Base-by-base conservation (phyloP, 352 stramenopile genomes). In the Globisporangium paroecandrum region DNA sequence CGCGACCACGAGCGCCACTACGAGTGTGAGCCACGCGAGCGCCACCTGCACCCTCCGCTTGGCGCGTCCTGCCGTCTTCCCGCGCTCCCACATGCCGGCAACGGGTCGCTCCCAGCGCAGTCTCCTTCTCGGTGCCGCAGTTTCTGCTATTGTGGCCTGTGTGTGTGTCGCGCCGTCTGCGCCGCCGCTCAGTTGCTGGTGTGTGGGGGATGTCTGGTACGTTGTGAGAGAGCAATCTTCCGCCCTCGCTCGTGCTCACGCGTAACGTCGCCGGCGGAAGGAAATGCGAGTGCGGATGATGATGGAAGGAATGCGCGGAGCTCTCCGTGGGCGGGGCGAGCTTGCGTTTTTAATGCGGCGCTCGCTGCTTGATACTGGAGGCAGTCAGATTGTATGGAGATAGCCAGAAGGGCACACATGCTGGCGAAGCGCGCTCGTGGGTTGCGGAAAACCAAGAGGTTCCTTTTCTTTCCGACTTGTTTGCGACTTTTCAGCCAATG, bases 21-120 rank as follows among this genome's bases (percentile, higher is more conserved):
- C 64, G 55, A 69, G 36, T 22, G 64, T 64, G 55, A 58, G 38
- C 64, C 64, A 69, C 55, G 55, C 55, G 64, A 69, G 41, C 38
- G 24, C 55, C 25, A 64, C 34, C 55, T 69, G 54, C 47, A 18
- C 36, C 18, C 55, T 54, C 12, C 63, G 63, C 63, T 57, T 62
- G 34, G 25, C 25, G 18, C 49, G 32, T 38, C 43, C 43, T 12
- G 29, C 41, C 47, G n/a, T 46, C 20, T 24, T 12, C 18, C 63
- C 25, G 32, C 43, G 56, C 41, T 69, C 64, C 64, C 64, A 69
- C 64, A 69, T 69, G 25, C 47, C 41, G 51, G 6, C 15, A 41
- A 38, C n/a, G 13, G 36, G n/a, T 55, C 43, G 60, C n/a, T 66
- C 46, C 55, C 55, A 60, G 61, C 49, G 10, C 29, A 49, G 18